Base-by-base conservation (phyloP, 2,329 filamentous ascomycete genomes). In the Cryphonectria nitschkei region DNA sequence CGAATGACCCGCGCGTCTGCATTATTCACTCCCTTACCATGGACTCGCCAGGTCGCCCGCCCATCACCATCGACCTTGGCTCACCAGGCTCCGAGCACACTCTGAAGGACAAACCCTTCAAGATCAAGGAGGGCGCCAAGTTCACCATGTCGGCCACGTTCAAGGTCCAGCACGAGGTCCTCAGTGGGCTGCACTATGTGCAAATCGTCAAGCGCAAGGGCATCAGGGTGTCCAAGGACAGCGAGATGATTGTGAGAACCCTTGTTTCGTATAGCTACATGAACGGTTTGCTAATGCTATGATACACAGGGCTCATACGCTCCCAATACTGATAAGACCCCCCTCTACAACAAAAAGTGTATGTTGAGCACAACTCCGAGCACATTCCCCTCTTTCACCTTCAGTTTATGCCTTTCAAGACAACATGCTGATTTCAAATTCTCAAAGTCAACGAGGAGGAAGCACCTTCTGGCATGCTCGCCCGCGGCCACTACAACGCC, bases 141-240 rank as follows among this genome's bases (percentile, higher is more conserved):
- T 99, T 98, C 85, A 93, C 92, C 82, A 98, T 98, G 93, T 94
- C 93, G 80, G 95, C 92, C 71, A 89, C 89, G 73, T 99, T 98
- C 88, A 92, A 95, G 84, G 96, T 99, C 62, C 94, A 99, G 86
- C 94, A 98, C 81, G 93, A 98, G 83, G 95, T 99, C 75, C 88
- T 98, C 69, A 96, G 93, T 77, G 96, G 96, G 62, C 84, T 99
- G 79, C 97, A 98, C 85, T 99, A 98, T 82, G 89, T 99, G 70
- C 96, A 99, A 84, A 88, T 94, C 56, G 93, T 98, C 74, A 97
- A 96, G 88, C 88, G 95, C 77, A 94, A 94, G 86, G 93, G 93
- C 68, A 87, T 98, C 80, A 89, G 89, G 72, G 89, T 95, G 73
- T 93, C 92, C 85, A 99, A 98, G 89, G 92, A 96, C 78, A 93